Percentiles rank a stretch among this genome's conserved stretches.
Conservation (phyloP, 306 rosid species). For the Malus fusca region DNA sequence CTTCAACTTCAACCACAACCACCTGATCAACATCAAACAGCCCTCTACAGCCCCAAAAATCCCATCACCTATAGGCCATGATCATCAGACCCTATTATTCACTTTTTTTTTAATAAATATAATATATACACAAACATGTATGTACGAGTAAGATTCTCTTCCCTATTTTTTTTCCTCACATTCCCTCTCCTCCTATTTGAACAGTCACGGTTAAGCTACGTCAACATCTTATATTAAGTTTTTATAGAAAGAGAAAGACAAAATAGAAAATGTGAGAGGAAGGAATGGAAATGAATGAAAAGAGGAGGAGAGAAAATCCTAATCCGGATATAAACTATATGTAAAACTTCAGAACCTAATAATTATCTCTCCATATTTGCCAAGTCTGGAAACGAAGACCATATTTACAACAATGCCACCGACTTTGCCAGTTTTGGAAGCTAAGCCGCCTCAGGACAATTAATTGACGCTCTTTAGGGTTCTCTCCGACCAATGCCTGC, state of each 20-base stretch:
- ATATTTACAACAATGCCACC: neutral
- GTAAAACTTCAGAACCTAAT: slow-evolving; percentile 10
- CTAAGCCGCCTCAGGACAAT: neutral
- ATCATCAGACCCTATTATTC: neutral
- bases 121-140: no score
- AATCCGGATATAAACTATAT: no score
- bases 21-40: neutral
- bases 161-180: fast-evolving
- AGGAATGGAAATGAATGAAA: no score
- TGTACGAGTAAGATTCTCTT: fast-evolving
- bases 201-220: fast-evolving
- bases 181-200: fast-evolving
- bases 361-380: slow-evolving; percentile 21
- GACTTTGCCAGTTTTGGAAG: neutral
- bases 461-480: neutral
- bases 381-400: slow-evolving; percentile 13
- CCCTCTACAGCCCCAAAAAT: neutral
- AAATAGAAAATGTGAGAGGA: no score
- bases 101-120: no score
- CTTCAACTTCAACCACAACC: neutral
- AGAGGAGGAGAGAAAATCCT: fast-evolving
- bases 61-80: neutral
- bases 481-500: slow-evolving; percentile 29
- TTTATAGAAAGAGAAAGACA: no score
- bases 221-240: no score